Percentiles rank a stretch among this genome's conserved stretches.
phyloP scores from a whole-genome alignment of 768 basidiomycete species.

The Mycena belliarum region DNA sequence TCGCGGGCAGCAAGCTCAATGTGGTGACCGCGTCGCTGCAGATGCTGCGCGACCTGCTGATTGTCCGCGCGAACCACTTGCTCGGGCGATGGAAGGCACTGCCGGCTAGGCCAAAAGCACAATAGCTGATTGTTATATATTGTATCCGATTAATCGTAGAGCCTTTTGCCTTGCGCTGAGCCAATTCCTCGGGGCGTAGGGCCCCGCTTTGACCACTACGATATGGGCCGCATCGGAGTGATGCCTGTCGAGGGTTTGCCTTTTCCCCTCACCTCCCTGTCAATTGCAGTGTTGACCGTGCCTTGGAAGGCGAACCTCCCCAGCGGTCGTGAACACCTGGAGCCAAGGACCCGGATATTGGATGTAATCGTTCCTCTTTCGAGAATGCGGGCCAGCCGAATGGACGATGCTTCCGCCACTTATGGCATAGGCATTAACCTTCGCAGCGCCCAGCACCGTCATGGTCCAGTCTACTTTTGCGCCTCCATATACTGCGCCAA shows the following conservation, averaged over 20 bases:
- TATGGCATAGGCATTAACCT: slow-evolving; percentile 2
- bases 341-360: slow-evolving; percentile 7
- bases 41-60: slow-evolving; percentile 86
- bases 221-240: not conserved
- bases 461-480: not conserved
- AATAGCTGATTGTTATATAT: slow-evolving; percentile 11
- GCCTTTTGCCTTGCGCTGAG: not conserved
- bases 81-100: slow-evolving; percentile 70
- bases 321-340: not conserved
- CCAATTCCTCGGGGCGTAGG: not conserved
- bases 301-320: not conserved
- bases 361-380: not conserved
- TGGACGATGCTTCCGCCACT: not conserved
- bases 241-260: not conserved
- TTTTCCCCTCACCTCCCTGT: not conserved
- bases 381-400: not conserved
- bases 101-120: slow-evolving; percentile 13
- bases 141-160: slow-evolving; percentile 15
- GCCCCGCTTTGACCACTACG: not conserved
- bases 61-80: slow-evolving; percentile 80
- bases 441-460: not conserved
- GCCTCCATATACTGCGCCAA: slow-evolving; percentile 9
- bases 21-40: slow-evolving; percentile 82
- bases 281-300: not conserved
- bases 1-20: slow-evolving; percentile 88